Conservation (phyloP, 2,329 filamentous ascomycete genomes). For the Colletotrichum truncatum region DNA sequence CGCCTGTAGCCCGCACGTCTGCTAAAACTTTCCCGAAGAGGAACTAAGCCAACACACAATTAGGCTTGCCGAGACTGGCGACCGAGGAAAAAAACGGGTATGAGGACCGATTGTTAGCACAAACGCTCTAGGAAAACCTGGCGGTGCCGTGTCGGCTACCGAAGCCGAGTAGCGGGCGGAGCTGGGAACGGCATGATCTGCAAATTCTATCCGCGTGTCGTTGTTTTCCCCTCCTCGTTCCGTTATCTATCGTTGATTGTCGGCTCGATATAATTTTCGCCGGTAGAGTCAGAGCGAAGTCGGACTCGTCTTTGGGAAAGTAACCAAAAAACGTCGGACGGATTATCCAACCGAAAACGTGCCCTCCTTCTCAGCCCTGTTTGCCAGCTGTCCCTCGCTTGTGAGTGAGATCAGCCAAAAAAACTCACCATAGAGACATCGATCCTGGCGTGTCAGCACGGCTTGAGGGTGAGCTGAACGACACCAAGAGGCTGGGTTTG, state of each 20-base stretch:
- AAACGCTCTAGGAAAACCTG: too few relatives aligned
- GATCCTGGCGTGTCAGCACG: not conserved
- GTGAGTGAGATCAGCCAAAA: not conserved
- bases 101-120: too few relatives aligned
- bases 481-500: too few relatives aligned
- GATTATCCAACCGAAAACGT: not conserved
- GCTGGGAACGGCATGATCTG: not conserved
- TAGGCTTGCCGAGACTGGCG: slow-evolving; percentile 21
- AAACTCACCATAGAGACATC: not conserved
- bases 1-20: not conserved
- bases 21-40: not conserved
- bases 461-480: slow-evolving; percentile 7
- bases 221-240: not conserved
- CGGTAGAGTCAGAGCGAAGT: slow-evolving; percentile 12
- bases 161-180: slow-evolving; percentile 8
- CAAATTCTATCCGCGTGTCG: not conserved
- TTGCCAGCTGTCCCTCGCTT: not conserved
- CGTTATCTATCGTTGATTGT: not conserved
- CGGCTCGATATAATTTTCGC: not conserved
- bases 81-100: slow-evolving; percentile 1
- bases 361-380: slow-evolving; percentile 2
- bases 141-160: slow-evolving; percentile 4
- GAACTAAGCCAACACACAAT: not conserved
- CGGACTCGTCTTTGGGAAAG: not conserved
- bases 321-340: not conserved